phyloP scores from a whole-genome alignment of 1,284 basidiomycete species.

The Agaricales sp. region DNA sequence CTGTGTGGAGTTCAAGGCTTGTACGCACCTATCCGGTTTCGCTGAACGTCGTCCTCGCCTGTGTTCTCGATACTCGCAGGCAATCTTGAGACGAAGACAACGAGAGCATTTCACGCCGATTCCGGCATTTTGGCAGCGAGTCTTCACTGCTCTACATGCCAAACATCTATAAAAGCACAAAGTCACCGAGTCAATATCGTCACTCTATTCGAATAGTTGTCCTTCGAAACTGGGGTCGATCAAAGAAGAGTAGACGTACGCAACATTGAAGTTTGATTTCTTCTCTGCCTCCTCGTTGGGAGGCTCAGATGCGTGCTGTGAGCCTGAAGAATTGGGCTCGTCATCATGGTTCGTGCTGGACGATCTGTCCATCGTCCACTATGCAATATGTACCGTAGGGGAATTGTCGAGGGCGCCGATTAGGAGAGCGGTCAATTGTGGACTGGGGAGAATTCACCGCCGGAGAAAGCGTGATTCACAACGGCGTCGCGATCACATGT shows the following conservation, averaged over 20 bases:
- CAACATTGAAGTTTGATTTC: slow-evolving; percentile 1
- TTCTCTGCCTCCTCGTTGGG: not conserved
- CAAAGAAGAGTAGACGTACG: not conserved
- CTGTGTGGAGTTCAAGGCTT: not conserved
- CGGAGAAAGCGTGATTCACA: too few relatives aligned
- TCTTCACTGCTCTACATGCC: not conserved
- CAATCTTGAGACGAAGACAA: not conserved
- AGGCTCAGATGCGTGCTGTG: not conserved
- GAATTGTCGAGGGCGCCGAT: too few relatives aligned
- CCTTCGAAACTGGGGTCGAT: not conserved
- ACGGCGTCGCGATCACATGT: too few relatives aligned
- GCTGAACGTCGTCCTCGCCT: not conserved
- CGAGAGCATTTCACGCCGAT: slow-evolving; percentile 1
- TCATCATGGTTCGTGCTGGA: not conserved
- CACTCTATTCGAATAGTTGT: too few relatives aligned
- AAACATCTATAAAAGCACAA: not conserved
- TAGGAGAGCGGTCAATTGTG: not conserved
- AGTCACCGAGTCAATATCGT: too few relatives aligned
- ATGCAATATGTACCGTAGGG: not conserved
- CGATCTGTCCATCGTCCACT: not conserved
- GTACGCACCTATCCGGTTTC: not conserved
- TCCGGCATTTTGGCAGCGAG: not conserved
- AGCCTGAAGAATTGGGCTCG: not conserved
- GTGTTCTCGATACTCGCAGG: slow-evolving; percentile 1
- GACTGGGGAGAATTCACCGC: not conserved